Percentiles rank a stretch among this genome's conserved stretches.
phyloP scores from a whole-genome alignment of 805 yeast species.

The Isabelozyma heimii region DNA sequence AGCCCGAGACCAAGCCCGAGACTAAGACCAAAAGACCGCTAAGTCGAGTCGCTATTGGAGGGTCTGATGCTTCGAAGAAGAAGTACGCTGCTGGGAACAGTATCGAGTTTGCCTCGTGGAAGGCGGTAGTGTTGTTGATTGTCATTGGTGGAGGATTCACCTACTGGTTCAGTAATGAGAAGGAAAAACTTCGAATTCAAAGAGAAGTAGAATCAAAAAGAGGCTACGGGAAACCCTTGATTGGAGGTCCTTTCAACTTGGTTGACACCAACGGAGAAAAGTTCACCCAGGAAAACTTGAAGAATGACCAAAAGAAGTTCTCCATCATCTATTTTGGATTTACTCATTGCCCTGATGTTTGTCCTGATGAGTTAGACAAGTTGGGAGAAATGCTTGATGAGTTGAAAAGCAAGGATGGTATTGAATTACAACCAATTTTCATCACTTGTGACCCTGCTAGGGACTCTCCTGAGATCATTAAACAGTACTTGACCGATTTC shows the following conservation, averaged over 20 bases:
- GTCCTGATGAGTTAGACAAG: slow-evolving; percentile 97
- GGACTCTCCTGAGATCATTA: slow-evolving; percentile 82
- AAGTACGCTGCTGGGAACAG: slow-evolving; percentile 38
- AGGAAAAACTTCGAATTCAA: slow-evolving; percentile 68
- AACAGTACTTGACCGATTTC: slow-evolving; percentile 82
- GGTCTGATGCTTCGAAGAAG: slow-evolving; percentile 31
- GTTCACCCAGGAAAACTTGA: slow-evolving; percentile 75
- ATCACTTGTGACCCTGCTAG: slow-evolving; percentile 97
- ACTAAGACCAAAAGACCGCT: slow-evolving; percentile 51
- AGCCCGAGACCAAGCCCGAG: not conserved
- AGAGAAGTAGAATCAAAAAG: slow-evolving; percentile 81
- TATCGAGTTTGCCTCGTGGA: slow-evolving; percentile 82
- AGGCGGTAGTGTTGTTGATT: slow-evolving; percentile 66
- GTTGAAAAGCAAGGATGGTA: slow-evolving; percentile 52
- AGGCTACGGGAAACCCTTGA: slow-evolving; percentile 87
- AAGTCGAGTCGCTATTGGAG: slow-evolving; percentile 79
- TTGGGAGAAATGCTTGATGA: slow-evolving; percentile 69
- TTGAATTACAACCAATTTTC: slow-evolving; percentile 78
- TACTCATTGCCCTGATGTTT: slow-evolving; percentile 96
- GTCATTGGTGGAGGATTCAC: slow-evolving; percentile 71
- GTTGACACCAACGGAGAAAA: slow-evolving; percentile 65
- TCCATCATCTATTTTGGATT: slow-evolving; percentile 92
- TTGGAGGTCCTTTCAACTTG: slow-evolving; percentile 86
- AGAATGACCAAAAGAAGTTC: slow-evolving; percentile 61
- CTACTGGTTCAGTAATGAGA: slow-evolving; percentile 70